phyloP scores from a whole-genome alignment of 805 yeast genomes.

The Clavispora asparagi region DNA sequence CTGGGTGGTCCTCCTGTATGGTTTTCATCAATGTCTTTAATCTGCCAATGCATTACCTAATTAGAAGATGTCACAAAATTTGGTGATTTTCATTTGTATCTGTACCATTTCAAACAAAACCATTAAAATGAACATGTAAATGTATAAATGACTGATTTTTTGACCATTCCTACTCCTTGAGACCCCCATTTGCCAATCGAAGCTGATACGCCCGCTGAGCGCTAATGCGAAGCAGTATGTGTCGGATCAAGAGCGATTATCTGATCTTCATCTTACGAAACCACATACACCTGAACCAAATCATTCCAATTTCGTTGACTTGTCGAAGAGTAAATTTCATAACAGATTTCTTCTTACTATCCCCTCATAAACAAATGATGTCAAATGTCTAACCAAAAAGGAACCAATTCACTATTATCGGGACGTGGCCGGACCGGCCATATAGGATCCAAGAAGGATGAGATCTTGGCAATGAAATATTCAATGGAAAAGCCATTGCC shows the following conservation, averaged over 20 bases:
- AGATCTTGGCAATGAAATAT: constrained; percentile 30
- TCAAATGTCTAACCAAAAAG: constrained; percentile 9
- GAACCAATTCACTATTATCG: constrained; percentile 12
- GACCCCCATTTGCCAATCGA: neutral
- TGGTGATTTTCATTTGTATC: too few species aligned
- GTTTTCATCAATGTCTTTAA: too few species aligned
- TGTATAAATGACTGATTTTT: too few species aligned
- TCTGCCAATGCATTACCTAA: too few species aligned
- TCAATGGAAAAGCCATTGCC: constrained; percentile 30
- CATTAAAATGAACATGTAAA: neutral
- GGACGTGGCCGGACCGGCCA: constrained; percentile 12
- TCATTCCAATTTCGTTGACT: neutral
- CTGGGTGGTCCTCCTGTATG: too few species aligned
- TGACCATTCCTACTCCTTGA: neutral
- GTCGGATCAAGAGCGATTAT: neutral
- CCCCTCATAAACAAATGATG: neutral
- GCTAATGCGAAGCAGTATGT: neutral
- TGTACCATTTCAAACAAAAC: too few species aligned
- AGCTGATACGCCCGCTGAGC: neutral
- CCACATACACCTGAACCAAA: too few species aligned
- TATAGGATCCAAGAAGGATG: constrained; percentile 24
- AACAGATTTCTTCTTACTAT: too few species aligned
- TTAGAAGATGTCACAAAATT: too few species aligned
- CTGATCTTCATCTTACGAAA: neutral
- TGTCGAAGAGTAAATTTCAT: neutral